A percentile compares a stretch with the other conserved stretches of the same genome.
phyloP scores from a whole-genome alignment of 345 rosid genomes.

The Carallia pectinifolia region DNA sequence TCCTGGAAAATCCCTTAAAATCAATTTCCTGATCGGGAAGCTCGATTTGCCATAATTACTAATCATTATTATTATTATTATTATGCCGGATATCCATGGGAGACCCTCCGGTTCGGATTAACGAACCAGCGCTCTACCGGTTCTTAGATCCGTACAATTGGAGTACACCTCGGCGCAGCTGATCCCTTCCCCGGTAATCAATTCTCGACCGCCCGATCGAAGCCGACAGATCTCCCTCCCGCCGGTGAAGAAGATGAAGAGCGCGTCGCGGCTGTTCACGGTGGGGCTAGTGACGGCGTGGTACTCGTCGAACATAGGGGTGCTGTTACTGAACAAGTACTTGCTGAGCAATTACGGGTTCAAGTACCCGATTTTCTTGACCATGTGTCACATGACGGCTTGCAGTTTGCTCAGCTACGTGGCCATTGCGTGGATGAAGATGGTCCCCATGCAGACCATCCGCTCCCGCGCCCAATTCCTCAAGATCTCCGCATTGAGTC shows the following conservation, averaged over 20 bases:
- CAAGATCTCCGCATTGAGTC: slow-evolving; percentile 83
- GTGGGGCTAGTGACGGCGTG: slow-evolving; percentile 79
- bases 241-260: slow-evolving; percentile 34
- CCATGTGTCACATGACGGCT: slow-evolving; percentile 99
- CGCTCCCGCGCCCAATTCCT: slow-evolving; percentile 83
- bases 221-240: not conserved
- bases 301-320: slow-evolving; percentile 98
- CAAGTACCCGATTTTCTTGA: slow-evolving; percentile 96
- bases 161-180: slow-evolving; percentile 1
- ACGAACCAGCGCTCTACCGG: not conserved
- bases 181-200: not conserved
- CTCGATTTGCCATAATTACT: not conserved
- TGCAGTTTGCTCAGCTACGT: slow-evolving; percentile 88
- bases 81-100: slow-evolving; percentile 27
- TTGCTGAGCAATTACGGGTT: slow-evolving; percentile 91
- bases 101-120: not conserved
- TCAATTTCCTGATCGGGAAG: not conserved
- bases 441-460: slow-evolving; percentile 98
- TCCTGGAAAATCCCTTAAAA: not conserved
- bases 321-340: slow-evolving; percentile 86
- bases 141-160: slow-evolving; percentile 4
- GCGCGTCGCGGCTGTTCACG: slow-evolving; percentile 60
- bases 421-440: slow-evolving; percentile 93
- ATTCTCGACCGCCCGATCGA: not conserved
- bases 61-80: not conserved